These are phyloP conservation scores for Fusarium palustre DNA, from an alignment of 2,329 filamentous ascomycete species.

Conservation along the genomic window DNA sequence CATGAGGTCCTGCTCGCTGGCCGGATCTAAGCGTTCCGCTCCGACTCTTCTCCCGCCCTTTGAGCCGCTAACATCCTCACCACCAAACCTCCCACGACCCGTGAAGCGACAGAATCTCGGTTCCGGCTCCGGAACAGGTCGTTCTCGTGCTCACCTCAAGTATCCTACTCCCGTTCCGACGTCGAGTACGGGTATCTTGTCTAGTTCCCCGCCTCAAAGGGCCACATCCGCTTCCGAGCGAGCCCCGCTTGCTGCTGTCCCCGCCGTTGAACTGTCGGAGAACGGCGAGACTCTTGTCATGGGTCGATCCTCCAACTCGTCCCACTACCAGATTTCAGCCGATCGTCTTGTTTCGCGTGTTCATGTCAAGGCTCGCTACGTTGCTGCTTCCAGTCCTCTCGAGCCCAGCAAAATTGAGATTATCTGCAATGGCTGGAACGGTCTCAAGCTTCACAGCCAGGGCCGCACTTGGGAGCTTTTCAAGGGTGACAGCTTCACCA, in stretches of 20 bases:
- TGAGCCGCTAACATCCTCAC: slow-evolving; percentile 83
- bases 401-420: slow-evolving; percentile 86
- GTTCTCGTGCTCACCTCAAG: slow-evolving; percentile 65
- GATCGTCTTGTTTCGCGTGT: slow-evolving; percentile 94
- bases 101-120: slow-evolving; percentile 72
- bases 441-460: slow-evolving; percentile 90
- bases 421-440: slow-evolving; percentile 95
- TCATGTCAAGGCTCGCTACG: slow-evolving; percentile 89
- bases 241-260: slow-evolving; percentile 83
- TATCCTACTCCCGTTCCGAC: slow-evolving; percentile 96
- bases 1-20: slow-evolving; percentile 44
- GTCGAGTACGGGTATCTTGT: slow-evolving; percentile 90
- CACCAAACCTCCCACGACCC: slow-evolving; percentile 76
- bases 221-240: slow-evolving; percentile 77
- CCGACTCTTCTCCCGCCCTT: slow-evolving; percentile 81
- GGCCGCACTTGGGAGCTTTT: slow-evolving; percentile 85
- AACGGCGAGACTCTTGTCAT: slow-evolving; percentile 86
- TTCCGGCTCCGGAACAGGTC: slow-evolving; percentile 22
- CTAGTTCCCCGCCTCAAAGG: slow-evolving; percentile 80
- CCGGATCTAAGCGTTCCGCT: slow-evolving; percentile 70
- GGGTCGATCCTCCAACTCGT: slow-evolving; percentile 94
- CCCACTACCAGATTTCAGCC: slow-evolving; percentile 92
- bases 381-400: slow-evolving; percentile 74
- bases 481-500: slow-evolving; percentile 91
- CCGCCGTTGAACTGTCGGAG: slow-evolving; percentile 82